phyloP scores from a whole-genome alignment of 2,329 filamentous ascomycete species.

The Hyphodiscus sp. region DNA sequence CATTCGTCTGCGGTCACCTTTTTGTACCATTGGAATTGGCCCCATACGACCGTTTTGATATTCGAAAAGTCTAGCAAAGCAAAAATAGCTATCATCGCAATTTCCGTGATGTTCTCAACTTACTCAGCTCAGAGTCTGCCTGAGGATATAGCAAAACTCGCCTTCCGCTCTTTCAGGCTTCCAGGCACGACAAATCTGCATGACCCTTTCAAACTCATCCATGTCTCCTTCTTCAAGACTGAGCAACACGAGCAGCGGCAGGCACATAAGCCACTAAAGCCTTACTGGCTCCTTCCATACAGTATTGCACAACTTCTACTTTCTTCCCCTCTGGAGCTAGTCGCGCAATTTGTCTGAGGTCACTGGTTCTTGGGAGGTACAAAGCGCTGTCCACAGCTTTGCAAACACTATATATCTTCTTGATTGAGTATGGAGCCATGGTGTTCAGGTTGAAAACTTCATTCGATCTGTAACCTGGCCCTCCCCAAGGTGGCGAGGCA shows the following conservation, averaged over 20 bases:
- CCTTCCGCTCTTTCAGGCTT: slow-evolving; percentile 8
- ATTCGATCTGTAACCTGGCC: slow-evolving; percentile 55
- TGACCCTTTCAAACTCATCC: background rate
- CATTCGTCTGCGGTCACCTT: background rate
- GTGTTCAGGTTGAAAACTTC: slow-evolving; percentile 74
- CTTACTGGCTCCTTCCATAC: slow-evolving; percentile 84
- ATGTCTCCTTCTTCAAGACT: background rate
- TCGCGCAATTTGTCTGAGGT: slow-evolving; percentile 69
- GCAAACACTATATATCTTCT: slow-evolving; percentile 57
- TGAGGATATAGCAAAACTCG: slow-evolving; percentile 12
- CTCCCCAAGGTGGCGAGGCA: slow-evolving; percentile 69
- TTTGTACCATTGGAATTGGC: too few species aligned
- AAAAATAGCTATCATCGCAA: background rate
- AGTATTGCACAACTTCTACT: slow-evolving; percentile 80
- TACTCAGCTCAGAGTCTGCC: slow-evolving; percentile 11
- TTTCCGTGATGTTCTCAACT: background rate
- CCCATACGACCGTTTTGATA: background rate
- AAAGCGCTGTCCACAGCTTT: slow-evolving; percentile 57
- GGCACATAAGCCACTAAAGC: slow-evolving; percentile 61
- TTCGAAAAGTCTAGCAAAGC: background rate
- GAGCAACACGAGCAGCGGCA: slow-evolving; percentile 5
- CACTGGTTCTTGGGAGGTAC: slow-evolving; percentile 79
- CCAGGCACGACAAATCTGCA: slow-evolving; percentile 9
- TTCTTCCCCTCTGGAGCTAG: slow-evolving; percentile 45
- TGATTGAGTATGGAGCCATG: slow-evolving; percentile 83